These are phyloP conservation scores for Apophysomyces variabilis DNA, from an alignment of 371 early-diverging fungal species.

Conservation along the genomic window DNA sequence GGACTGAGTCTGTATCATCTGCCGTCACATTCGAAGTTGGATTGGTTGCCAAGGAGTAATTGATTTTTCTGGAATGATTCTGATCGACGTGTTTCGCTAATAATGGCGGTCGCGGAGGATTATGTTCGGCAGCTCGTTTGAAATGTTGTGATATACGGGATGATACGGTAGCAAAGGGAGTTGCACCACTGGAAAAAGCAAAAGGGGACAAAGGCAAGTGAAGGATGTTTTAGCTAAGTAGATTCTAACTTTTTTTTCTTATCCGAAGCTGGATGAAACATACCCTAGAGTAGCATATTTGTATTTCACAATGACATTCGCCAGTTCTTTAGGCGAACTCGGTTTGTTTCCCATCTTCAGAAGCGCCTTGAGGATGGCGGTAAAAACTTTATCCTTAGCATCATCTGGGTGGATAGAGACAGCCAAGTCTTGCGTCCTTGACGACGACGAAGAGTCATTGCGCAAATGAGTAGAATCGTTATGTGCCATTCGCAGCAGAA, in stretches of 20 bases:
- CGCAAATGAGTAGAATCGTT: constrained; percentile 6
- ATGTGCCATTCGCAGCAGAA: background rate
- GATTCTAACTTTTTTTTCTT: background rate
- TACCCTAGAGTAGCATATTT: constrained; percentile 79
- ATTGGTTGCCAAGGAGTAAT: constrained; percentile 72
- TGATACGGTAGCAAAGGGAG: constrained; percentile 93
- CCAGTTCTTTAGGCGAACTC: constrained; percentile 80
- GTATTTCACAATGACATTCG: constrained; percentile 75
- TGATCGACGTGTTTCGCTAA: constrained; percentile 76
- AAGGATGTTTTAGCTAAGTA: background rate
- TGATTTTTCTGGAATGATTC: constrained; percentile 76
- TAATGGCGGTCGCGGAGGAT: constrained; percentile 74
- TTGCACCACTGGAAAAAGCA: constrained; percentile 61
- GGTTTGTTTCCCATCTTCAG: constrained; percentile 77
- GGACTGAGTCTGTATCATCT: background rate
- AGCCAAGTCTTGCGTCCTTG: constrained; percentile 20
- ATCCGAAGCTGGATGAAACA: background rate
- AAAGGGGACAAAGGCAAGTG: background rate
- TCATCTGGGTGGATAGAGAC: constrained; percentile 72
- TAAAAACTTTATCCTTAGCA: constrained; percentile 81
- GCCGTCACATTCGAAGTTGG: background rate
- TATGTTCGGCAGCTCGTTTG: constrained; percentile 75
- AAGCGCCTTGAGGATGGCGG: constrained; percentile 80
- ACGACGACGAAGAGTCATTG: constrained; percentile 4
- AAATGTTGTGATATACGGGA: constrained; percentile 88